These are phyloP conservation scores for Phytophthora meadii DNA, from an alignment of 352 stramenopile species.

Conservation along the genomic window DNA sequence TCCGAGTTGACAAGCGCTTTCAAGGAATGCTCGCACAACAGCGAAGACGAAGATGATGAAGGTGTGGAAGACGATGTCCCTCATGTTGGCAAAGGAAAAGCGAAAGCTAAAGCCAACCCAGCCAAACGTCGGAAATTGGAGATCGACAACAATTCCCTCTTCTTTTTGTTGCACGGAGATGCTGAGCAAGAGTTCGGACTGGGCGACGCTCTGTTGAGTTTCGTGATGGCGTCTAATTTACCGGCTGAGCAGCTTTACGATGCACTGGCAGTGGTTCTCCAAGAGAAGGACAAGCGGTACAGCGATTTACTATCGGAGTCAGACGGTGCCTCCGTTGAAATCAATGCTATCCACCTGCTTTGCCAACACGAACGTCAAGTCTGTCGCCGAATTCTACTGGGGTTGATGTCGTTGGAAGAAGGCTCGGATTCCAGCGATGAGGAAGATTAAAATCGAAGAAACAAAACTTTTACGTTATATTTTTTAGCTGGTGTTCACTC, in stretches of 20 bases:
- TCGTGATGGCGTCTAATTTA: conserved; percentile 60
- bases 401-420: conserved; percentile 69
- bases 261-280: conserved; percentile 62
- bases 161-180: conserved; percentile 65
- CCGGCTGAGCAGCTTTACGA: conserved; percentile 73
- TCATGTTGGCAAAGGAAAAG: conserved; percentile 23
- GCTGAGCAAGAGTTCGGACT: conserved; percentile 67
- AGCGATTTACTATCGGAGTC: conserved; percentile 50
- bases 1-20: conserved; percentile 51
- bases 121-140: conserved; percentile 59
- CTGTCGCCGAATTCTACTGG: conserved; percentile 67
- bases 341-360: conserved; percentile 40
- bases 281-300: conserved; percentile 72
- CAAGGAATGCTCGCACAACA: conserved; percentile 32
- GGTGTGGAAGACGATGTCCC: conserved; percentile 21
- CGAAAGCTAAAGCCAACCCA: conserved; percentile 36
- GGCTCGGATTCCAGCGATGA: conserved; percentile 51
- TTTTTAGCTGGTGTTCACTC: conserved; percentile 60
- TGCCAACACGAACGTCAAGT: conserved; percentile 59
- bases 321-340: conserved; percentile 6
- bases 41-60: conserved; percentile 32
- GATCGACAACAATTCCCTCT: conserved; percentile 36
- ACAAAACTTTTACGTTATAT: conserved; percentile 2
- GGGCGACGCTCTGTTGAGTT: conserved; percentile 64
- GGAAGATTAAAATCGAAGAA: conserved; percentile 26